Evolutionary conservation across 345 rosid genomes (phyloP).

Genomic region (Bruguiera gymnorhiza): DNA sequence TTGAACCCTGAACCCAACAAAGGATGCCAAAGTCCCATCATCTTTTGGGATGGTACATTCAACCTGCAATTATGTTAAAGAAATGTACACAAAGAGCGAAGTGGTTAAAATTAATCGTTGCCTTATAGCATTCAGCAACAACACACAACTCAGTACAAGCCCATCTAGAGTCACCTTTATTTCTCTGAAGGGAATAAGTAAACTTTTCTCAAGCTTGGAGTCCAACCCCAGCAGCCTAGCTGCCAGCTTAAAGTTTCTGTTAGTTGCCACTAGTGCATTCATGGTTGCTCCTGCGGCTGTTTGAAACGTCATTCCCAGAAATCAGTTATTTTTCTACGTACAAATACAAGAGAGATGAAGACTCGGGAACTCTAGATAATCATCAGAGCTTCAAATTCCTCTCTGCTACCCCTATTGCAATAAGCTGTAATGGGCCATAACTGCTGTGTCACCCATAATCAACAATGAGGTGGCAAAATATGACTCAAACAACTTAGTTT

Average conservation of each 20-base stretch:
- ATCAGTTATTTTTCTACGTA: not conserved
- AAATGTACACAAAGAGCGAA: not conserved
- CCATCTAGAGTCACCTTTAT: conserved; percentile 57
- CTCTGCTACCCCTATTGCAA: too few species aligned
- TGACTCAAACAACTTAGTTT: too few species aligned
- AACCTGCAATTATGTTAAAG: conserved; percentile 47
- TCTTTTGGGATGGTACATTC: conserved; percentile 94
- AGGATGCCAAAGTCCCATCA: conserved; percentile 82
- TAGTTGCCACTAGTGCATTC: conserved; percentile 97
- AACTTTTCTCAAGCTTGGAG: conserved; percentile 91
- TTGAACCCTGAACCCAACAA: conserved; percentile 90
- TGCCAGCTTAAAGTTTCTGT: conserved; percentile 90
- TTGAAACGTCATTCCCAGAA: not conserved
- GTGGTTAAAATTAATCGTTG: not conserved
- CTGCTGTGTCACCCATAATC: too few species aligned
- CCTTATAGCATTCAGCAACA: not conserved
- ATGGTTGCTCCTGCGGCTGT: conserved; percentile 39
- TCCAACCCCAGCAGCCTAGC: conserved; percentile 87
- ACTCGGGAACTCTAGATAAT: not conserved
- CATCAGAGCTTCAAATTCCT: too few species aligned
- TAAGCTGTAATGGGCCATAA: too few species aligned
- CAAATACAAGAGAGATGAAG: conserved; percentile 8
- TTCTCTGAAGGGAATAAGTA: conserved; percentile 95
- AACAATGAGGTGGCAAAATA: too few species aligned
- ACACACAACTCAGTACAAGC: not conserved